Base-by-base conservation (phyloP, 805 yeast species). In the Millerozyma miso region DNA sequence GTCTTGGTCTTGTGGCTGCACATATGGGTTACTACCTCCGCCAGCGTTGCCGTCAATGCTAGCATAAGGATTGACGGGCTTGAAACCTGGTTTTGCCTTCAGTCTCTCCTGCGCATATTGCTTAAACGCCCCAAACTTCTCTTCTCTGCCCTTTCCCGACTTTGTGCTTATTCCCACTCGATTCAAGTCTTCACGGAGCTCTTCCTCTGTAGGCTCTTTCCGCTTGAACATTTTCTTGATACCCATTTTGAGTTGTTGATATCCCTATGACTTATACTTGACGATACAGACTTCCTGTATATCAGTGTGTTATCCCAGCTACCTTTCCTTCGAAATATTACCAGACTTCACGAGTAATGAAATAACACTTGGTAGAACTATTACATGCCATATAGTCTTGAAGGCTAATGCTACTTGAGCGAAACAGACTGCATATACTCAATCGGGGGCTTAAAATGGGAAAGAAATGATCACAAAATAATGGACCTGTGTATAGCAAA, bases 91-190 rank as follows among this genome's bases (percentile, higher is more conserved):
- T 35, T 59, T 62, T 34, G 50, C 55, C 23, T 39, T 44, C 36
- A 56, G 65, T 26, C 73, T 54, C 43, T 73, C 73, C 44, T 67
- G 70, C 26, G 82, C 82, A 52, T 76, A 71, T 39, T 62, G 63
- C 40, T 61, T 62, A 58, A 73, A 77, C 16, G 78, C 80, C 13
- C 76, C 72, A 50, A 77, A 77, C 60, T 76, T 75, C 47, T 73
- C 73, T 43, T 67, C 63, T 35, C 79, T 62, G 13, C 55, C 53
- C 36, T 38, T 39, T 18, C 60, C 62, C 16, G 46, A 49, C 42
- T 63, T 69, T 19, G 75, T 69, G 10, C 76, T 51, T 31, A 77
- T 65, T 6, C 79, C 79, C 19, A 60, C 53, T 17, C 55, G 55
- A 44, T 60, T 63, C 45, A 77, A 59, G 31, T 61, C 64, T 37